phyloP scores from a whole-genome alignment of 2,329 filamentous ascomycete species.

The Chalara sp. region DNA sequence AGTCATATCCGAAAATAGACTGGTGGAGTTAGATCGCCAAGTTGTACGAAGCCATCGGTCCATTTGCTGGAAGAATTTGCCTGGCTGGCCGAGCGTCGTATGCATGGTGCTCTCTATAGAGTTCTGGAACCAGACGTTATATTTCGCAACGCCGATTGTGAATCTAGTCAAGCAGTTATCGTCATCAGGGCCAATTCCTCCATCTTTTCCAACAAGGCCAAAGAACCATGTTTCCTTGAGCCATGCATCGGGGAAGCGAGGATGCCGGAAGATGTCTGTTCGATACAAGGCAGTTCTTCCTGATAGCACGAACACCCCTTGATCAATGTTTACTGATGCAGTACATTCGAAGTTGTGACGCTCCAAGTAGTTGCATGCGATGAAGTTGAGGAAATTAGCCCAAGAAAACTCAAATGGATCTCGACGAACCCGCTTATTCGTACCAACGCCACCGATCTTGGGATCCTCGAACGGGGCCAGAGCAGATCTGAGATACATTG shows the following conservation, averaged over 20 bases:
- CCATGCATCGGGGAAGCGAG: constrained; percentile 37
- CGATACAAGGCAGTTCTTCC: constrained; percentile 47
- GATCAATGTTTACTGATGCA: constrained; percentile 48
- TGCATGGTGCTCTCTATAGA: constrained; percentile 39
- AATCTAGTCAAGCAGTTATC: constrained; percentile 56
- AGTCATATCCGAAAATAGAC: constrained; percentile 33
- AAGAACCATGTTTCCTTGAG: constrained; percentile 46
- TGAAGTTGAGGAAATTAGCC: constrained; percentile 37
- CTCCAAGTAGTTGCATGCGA: constrained; percentile 52
- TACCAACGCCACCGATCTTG: constrained; percentile 46
- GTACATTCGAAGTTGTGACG: constrained; percentile 57
- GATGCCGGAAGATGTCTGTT: constrained; percentile 39
- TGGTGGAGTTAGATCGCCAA: constrained; percentile 47
- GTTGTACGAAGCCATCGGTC: constrained; percentile 52
- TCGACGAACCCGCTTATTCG: constrained; percentile 46
- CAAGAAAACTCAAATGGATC: constrained; percentile 14
- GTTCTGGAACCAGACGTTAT: constrained; percentile 46
- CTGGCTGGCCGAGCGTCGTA: constrained; percentile 43
- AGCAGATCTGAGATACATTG: constrained; percentile 9
- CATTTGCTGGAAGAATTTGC: constrained; percentile 46
- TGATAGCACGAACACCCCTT: constrained; percentile 51
- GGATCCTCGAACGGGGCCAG: constrained; percentile 18
- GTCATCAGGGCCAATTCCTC: constrained; percentile 43
- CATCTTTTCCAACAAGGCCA: constrained; percentile 33
- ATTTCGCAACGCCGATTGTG: constrained; percentile 41